A percentile compares a stretch with the other conserved stretches of the same genome.
Evolutionary conservation across 345 rosid species (phyloP).

Genomic region (Arabidopsis thaliana): DNA sequence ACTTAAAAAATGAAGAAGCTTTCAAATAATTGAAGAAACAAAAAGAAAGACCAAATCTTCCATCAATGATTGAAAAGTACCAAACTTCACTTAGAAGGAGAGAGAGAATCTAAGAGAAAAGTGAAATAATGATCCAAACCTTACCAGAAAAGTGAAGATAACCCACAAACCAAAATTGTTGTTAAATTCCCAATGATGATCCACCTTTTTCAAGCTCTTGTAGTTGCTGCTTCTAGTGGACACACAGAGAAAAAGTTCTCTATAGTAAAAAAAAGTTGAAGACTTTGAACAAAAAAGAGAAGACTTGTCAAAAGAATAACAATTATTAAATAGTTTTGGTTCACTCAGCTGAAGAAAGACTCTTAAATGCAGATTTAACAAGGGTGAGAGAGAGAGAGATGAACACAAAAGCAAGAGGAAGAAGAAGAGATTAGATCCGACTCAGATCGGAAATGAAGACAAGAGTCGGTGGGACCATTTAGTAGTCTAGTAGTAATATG

Average conservation of each 20-base stretch:
- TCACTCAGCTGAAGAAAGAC: slow-evolving; percentile 13
- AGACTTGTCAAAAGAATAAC: slow-evolving; percentile 5
- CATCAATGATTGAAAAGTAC: not conserved
- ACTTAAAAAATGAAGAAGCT: not conserved
- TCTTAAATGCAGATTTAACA: slow-evolving; percentile 30
- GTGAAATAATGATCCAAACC: slow-evolving; percentile 18
- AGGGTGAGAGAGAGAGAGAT: slow-evolving; percentile 4
- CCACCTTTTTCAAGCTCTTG: slow-evolving; percentile 34
- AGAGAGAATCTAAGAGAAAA: slow-evolving; percentile 9
- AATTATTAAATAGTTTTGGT: slow-evolving; percentile 1
- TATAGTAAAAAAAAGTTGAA: slow-evolving; percentile 28
- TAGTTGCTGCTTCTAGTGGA: slow-evolving; percentile 36
- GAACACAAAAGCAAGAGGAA: slow-evolving; percentile 14
- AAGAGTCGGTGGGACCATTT: slow-evolving; percentile 47
- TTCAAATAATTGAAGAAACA: slow-evolving; percentile 40
- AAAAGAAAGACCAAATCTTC: slow-evolving; percentile 35
- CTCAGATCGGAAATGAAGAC: slow-evolving; percentile 45
- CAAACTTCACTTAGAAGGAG: slow-evolving; percentile 19
- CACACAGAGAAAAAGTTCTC: slow-evolving; percentile 22
- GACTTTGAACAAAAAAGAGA: slow-evolving; percentile 21
- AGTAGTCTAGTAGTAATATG: slow-evolving; percentile 6
- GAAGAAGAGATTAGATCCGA: slow-evolving; percentile 37
- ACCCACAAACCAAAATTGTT: slow-evolving; percentile 33
- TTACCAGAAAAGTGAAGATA: slow-evolving; percentile 42
- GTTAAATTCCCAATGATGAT: slow-evolving; percentile 45